Evolutionary conservation across 176 grass and related monocot species (phyloP).

Genomic region (Juncus inflexus): DNA sequence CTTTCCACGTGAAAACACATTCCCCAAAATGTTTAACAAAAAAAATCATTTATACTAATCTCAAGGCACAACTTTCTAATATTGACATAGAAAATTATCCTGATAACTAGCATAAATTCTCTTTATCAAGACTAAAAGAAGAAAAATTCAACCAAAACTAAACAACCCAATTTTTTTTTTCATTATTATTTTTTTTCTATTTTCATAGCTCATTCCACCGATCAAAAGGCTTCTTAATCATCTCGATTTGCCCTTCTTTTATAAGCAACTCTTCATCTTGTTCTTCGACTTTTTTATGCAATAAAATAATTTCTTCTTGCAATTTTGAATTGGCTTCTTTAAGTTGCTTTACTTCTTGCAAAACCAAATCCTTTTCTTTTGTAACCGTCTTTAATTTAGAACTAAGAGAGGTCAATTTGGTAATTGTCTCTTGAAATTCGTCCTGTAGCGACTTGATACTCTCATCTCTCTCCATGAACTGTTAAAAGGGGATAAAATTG

Average conservation of each 20-base stretch:
- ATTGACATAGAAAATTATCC: no score
- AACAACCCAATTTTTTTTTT: no score
- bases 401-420: conserved; percentile 41
- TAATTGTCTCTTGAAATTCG: conserved; percentile 38
- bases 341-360: conserved; percentile 50
- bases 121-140: no score
- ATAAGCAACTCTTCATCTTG: conserved; percentile 49
- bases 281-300: conserved; percentile 47
- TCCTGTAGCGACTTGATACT: conserved; percentile 43
- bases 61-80: no score
- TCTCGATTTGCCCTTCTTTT: conserved; percentile 69
- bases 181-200: background rate
- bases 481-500: background rate
- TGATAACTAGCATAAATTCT: no score
- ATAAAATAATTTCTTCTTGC: conserved; percentile 40
- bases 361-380: conserved; percentile 46
- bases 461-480: conserved; percentile 55
- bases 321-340: conserved; percentile 28
- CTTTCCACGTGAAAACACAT: no score
- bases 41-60: no score
- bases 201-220: conserved; percentile 31
- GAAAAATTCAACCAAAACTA: no score
- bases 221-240: conserved; percentile 42
- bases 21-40: no score
- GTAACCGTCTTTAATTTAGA: conserved; percentile 45